These are phyloP conservation scores for Imleria badia DNA, from an alignment of 768 basidiomycete genomes.

Conservation along the genomic window DNA sequence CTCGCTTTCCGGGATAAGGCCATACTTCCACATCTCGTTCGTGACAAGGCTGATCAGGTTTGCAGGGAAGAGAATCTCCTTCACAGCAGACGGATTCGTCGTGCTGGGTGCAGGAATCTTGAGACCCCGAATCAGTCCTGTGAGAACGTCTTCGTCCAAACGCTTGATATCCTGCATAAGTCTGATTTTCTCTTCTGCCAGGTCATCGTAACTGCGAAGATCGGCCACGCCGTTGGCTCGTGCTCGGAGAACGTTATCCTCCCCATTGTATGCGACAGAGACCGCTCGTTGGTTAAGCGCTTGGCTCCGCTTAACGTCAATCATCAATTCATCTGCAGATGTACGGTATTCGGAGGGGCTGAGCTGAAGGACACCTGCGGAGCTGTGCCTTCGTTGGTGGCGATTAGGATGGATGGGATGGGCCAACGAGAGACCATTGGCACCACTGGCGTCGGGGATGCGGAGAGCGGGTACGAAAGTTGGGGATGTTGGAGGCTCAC, in stretches of 20 bases:
- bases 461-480: conserved; percentile 83
- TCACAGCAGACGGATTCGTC: conserved; percentile 88
- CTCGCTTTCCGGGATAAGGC: conserved; percentile 94
- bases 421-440: conserved; percentile 45
- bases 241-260: conserved; percentile 68
- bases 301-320: conserved; percentile 69
- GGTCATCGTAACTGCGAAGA: conserved; percentile 78
- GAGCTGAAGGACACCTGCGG: conserved; percentile 73
- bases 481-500: conserved; percentile 78
- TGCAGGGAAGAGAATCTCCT: conserved; percentile 98
- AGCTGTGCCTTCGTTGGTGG: conserved; percentile 84
- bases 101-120: conserved; percentile 92
- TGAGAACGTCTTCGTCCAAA: conserved; percentile 90
- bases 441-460: conserved; percentile 40
- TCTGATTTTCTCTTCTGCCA: conserved; percentile 92
- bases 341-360: conserved; percentile 63
- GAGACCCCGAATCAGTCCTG: conserved; percentile 85
- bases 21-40: conserved; percentile 99
- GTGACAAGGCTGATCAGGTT: conserved; percentile 96
- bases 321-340: conserved; percentile 76
- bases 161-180: conserved; percentile 88
- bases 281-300: conserved; percentile 78
- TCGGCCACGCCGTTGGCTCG: conserved; percentile 67
- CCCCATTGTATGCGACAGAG: conserved; percentile 84
- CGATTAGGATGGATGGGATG: conserved; percentile 41